Evolutionary conservation across 2,329 filamentous ascomycete genomes (phyloP).

Genomic region (Phyllosticta citribraziliensis): DNA sequence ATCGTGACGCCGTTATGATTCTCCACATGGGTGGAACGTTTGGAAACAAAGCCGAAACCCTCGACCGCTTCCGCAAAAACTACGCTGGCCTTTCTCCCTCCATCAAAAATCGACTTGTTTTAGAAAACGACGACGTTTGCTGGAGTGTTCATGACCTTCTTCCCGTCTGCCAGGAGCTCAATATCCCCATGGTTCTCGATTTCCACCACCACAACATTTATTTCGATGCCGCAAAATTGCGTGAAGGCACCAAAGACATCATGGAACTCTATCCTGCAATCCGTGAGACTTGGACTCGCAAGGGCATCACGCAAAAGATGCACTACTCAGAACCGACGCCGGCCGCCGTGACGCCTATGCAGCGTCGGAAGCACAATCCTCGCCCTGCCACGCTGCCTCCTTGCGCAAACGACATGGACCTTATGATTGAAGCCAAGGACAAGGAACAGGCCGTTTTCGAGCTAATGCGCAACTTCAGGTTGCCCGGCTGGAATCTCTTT

Average conservation of each 20-base stretch:
- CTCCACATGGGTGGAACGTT: slow-evolving; percentile 87
- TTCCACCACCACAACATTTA: slow-evolving; percentile 95
- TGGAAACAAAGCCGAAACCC: slow-evolving; percentile 71
- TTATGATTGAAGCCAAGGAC: slow-evolving; percentile 99
- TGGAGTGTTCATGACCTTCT: slow-evolving; percentile 90
- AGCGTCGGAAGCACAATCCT: slow-evolving; percentile 76
- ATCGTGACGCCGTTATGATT: slow-evolving; percentile 88
- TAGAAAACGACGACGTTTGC: slow-evolving; percentile 90
- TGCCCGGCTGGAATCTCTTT: slow-evolving; percentile 68
- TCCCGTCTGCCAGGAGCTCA: slow-evolving; percentile 84
- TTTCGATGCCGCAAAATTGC: slow-evolving; percentile 61
- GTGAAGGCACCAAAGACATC: slow-evolving; percentile 80
- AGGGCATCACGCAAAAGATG: slow-evolving; percentile 88
- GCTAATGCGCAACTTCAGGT: slow-evolving; percentile 76
- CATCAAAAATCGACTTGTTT: slow-evolving; percentile 70
- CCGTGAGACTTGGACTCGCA: slow-evolving; percentile 70
- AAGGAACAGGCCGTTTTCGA: slow-evolving; percentile 96
- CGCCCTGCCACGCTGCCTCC: slow-evolving; percentile 73
- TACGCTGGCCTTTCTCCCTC: slow-evolving; percentile 57
- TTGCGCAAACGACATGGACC: slow-evolving; percentile 71
- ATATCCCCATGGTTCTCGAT: slow-evolving; percentile 85
- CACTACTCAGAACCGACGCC: slow-evolving; percentile 81
- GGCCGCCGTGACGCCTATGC: slow-evolving; percentile 64
- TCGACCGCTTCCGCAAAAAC: slow-evolving; percentile 68
- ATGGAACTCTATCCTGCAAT: slow-evolving; percentile 67